Base-by-base conservation (phyloP, 164 flowering plant genomes). In the Chimonanthus salicifolius region DNA sequence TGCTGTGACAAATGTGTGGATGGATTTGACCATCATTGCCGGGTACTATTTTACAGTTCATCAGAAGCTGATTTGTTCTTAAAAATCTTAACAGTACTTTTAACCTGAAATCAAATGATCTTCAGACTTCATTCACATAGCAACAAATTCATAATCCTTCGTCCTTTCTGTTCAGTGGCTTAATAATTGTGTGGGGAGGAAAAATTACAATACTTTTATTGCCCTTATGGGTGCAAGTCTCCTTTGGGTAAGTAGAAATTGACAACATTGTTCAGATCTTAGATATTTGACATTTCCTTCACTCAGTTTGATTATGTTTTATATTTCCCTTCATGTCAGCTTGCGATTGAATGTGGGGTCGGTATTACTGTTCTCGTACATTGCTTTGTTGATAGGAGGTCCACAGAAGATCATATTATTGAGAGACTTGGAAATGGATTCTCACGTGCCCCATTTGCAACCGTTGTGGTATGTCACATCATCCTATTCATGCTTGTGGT, bases 1-100 rank as follows among this genome's bases (percentile, higher is more conserved):
- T 88, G 98, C 79, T 96, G 99, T 82, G 97, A 96, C 78, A 95
- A 95, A 82, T 95, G 99, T 82, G 98, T 95, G 33, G 98, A 95
- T 85, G 97, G 90, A 67, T 96, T 96, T 83, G 99, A 96, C 84
- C 99, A 96, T 72, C 99, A 96, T 66, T 96, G 99, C 71, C 91
- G 97, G 94, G 98, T 95, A 88, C 58, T 43, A 47, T 9, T 45
- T 13, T 33, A 43, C 44, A 13, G 48, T 44, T 66, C 67, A 18
- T 64, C 33, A 64, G 67, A 11, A n/a, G 3, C 64, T 60, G 20
- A 60, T 60, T 60, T 13, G 64, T 15, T 60, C 16, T 60, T 60
- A 5, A 15, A n/a, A 60, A 9, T 4, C 20, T 13, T 60, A 60
- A n/a, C 11, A 15, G 6, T 6, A 9, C 9, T 49, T 49, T 49